Evolutionary conservation across 169 alveolate species (phyloP).

Genomic region (Eimeria praecox): DNA sequence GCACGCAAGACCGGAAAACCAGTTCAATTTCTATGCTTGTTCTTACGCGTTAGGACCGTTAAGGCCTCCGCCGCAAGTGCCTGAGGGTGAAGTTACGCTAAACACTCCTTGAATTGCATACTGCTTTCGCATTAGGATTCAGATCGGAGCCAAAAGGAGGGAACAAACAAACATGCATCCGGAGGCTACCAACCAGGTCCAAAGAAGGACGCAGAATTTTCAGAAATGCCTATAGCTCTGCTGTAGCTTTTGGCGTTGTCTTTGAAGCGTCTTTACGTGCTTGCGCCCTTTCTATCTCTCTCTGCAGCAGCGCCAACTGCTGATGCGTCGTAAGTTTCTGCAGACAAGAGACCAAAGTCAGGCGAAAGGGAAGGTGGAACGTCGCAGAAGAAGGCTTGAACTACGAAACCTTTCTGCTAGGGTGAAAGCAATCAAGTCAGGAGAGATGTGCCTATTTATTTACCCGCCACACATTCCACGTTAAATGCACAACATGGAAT

Average conservation of each 20-base stretch:
- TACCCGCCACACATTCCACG: conserved; percentile 69
- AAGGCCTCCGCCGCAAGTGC: background rate
- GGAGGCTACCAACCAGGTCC: background rate
- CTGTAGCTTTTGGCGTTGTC: background rate
- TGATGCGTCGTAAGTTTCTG: conserved; percentile 9
- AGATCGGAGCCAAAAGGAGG: background rate
- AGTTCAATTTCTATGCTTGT: no score
- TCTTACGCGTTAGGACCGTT: background rate
- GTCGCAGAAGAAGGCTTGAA: background rate
- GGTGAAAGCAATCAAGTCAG: background rate
- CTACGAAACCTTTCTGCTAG: background rate
- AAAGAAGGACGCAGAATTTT: background rate
- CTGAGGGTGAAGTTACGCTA: background rate
- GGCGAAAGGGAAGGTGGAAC: background rate
- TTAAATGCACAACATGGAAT: conserved; percentile 43
- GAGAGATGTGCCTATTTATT: background rate
- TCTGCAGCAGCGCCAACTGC: conserved; percentile 39
- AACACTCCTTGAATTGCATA: background rate
- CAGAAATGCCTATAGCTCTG: background rate
- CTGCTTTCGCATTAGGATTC: background rate
- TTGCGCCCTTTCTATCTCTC: conserved; percentile 25
- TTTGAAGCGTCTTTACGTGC: background rate
- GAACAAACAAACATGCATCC: background rate
- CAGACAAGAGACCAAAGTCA: background rate
- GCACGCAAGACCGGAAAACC: no score